phyloP scores from a whole-genome alignment of 495 filamentous ascomycete genomes.

The Physcia stellaris region DNA sequence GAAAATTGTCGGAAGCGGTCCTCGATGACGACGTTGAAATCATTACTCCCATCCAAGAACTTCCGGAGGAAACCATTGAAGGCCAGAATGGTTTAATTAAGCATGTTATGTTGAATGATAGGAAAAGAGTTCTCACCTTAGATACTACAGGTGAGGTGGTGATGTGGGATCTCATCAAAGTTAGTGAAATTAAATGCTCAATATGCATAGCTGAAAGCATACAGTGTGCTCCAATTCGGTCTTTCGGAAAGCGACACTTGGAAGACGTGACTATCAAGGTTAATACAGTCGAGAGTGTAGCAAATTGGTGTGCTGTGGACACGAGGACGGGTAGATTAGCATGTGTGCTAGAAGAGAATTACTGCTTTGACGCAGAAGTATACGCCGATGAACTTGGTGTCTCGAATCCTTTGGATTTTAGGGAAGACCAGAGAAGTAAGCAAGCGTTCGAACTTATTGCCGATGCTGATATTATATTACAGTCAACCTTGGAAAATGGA shows the following conservation, averaged over 20 bases:
- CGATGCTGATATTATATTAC: too few species aligned
- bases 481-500: conserved; percentile 98
- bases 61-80: conserved; percentile 78
- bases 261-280: conserved; percentile 83
- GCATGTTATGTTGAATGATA: conserved; percentile 80
- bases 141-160: conserved; percentile 96
- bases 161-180: conserved; percentile 84
- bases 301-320: conserved; percentile 92
- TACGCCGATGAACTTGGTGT: conserved; percentile 79
- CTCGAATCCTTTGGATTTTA: conserved; percentile 60
- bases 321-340: conserved; percentile 82
- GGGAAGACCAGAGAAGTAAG: conserved; percentile 91
- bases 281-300: conserved; percentile 76
- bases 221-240: conserved; percentile 70
- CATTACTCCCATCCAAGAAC: conserved; percentile 53
- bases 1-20: conserved; percentile 47
- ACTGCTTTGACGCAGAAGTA: conserved; percentile 95
- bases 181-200: too few species aligned
- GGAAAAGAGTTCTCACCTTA: conserved; percentile 74
- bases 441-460: too few species aligned
- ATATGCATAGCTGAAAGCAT: too few species aligned
- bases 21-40: conserved; percentile 42
- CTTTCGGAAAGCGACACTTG: conserved; percentile 83
- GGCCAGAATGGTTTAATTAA: conserved; percentile 94
- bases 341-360: conserved; percentile 83